Evolutionary conservation across 106 monocot species (phyloP), one percentile per base, ranked within the genome.

Genomic region (Dendrobium officinale): DNA sequence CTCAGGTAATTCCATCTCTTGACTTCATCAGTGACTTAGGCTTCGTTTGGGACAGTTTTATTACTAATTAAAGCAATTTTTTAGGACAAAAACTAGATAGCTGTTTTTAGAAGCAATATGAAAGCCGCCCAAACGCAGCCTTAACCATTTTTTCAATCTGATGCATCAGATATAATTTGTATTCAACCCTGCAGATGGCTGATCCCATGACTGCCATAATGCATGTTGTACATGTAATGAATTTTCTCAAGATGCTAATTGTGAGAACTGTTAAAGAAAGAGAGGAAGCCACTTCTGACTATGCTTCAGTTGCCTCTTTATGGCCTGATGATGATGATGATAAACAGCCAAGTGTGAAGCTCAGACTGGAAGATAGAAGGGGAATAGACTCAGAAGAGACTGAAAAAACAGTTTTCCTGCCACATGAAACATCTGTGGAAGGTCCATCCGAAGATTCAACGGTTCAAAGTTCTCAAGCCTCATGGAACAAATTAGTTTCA

Each of bases 1-100:
- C 89, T 61, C 89, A 86, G 70, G 92, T 92, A 83, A 80, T 16
- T 9, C 64, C 22, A 6, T 64, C 64, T 64, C 22, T 6, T 64
- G 54, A 9, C 54, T 54, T 54, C 9, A 54, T 54, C 16, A 9
- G 13, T 10, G 16, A 16, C 54, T 54, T 10, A 0, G 31, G 1
- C 1, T 31, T 31, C 31, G 31, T 31, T 31, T 31, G 31, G 1
- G 31, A 31, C 31, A 31, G 31, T 31, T 31, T 31, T 31, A 31
- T 31, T 31, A 31, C 31, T 31, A 31, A 31, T 31, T 31, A 31
- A 31, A 31, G 31, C 31, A 31, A 31, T 1, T 31, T 31, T 31
- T 31, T 31, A 31, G 31, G 31, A 31, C 31, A 31, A 31, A 31
- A 31, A 31, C 1, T 31, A 31, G 1, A 31, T 1, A 31, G 31